Evolutionary conservation across 192 early-diverging fungal genomes (phyloP), one percentile per base, ranked within the genome.

Genomic region (Coemansia sp.): DNA sequence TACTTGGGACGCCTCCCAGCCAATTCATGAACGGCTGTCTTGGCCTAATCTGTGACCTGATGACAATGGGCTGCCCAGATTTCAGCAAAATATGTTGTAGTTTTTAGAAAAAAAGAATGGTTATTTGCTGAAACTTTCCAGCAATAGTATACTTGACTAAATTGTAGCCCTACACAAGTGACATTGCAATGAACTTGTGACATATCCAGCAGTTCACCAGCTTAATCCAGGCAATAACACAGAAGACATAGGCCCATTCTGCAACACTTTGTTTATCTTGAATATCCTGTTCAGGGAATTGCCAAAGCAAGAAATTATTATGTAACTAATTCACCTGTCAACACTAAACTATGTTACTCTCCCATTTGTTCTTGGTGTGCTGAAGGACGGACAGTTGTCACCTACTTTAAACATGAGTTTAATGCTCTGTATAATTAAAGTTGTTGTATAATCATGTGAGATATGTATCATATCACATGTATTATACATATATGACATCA

Each of bases 21-120:
- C 82, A 4, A 64, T 72, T 17, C 71, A 87, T 60, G 65, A 80
- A 20, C 75, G 78, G 7, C 67, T 88, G 1, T 65, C 77, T 4
- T 85, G 87, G 0, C 86, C 87, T 21, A 87, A 87, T 23, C 83
- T 83, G 72, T 88, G 87, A 86, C 87, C 87, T 1, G 62, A 65
- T 3, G 42, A 70, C 1, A 36, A 36, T 0, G 47, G 59, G 21
- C 21, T 87, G 11, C 83, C 86, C 8, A 44, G 53, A 0, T 87
- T 88, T 57, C 74, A 76, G 19, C 47, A 62, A 14, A 60, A 65
- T 4, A 65, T 85, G 15, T 36, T 82, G 12, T 50, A 61, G 0
- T 82, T 83, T 25, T 72, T 80, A 52, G 23, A 46, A 2, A 72
- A 82, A 14, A 79, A 82, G 44, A 64, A 71, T 1, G n/a, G n/a